Percentiles rank a stretch among this genome's conserved stretches.
These are phyloP conservation scores for Elymus sibiricus DNA, from an alignment of 176 grass and related monocot genomes.

Conservation along the genomic window DNA sequence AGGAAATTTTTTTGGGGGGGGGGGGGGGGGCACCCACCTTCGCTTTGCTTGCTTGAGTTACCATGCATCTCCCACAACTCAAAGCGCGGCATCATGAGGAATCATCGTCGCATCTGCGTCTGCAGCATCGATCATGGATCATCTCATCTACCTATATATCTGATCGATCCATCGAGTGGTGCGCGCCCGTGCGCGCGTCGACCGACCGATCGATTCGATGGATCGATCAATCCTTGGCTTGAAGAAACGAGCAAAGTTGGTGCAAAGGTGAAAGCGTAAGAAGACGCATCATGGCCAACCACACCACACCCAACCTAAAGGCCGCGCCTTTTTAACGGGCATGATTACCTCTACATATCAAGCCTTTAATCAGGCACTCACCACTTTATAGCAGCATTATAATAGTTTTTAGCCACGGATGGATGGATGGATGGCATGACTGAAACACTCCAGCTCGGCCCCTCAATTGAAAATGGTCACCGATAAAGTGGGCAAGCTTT, in stretches of 20 bases:
- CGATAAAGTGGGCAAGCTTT: constrained; percentile 51
- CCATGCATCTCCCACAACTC: constrained; percentile 43
- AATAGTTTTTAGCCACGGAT: constrained; percentile 31
- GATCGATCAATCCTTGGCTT: constrained; percentile 43
- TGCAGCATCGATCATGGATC: background rate
- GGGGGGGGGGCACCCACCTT: too few relatives aligned
- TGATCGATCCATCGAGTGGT: too few relatives aligned
- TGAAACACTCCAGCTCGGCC: constrained; percentile 34
- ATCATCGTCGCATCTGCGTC: constrained; percentile 4
- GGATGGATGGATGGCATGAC: constrained; percentile 14
- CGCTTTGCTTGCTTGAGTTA: constrained; percentile 60
- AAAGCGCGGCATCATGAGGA: constrained; percentile 49
- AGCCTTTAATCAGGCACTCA: constrained; percentile 35
- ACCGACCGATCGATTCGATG: background rate
- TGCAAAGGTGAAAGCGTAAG: constrained; percentile 57
- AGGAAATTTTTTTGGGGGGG: too few relatives aligned
- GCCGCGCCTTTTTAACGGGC: constrained; percentile 41
- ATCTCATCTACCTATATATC: background rate
- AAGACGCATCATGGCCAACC: constrained; percentile 49
- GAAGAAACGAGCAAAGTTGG: constrained; percentile 56
- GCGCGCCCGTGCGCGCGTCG: too few relatives aligned
- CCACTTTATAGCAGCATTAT: background rate
- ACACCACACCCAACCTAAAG: constrained; percentile 32
- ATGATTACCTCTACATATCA: constrained; percentile 60
- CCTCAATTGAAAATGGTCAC: constrained; percentile 29